These are phyloP conservation scores for Pichia sp. DNA, from an alignment of 1,139 yeast species.

Conservation along the genomic window DNA sequence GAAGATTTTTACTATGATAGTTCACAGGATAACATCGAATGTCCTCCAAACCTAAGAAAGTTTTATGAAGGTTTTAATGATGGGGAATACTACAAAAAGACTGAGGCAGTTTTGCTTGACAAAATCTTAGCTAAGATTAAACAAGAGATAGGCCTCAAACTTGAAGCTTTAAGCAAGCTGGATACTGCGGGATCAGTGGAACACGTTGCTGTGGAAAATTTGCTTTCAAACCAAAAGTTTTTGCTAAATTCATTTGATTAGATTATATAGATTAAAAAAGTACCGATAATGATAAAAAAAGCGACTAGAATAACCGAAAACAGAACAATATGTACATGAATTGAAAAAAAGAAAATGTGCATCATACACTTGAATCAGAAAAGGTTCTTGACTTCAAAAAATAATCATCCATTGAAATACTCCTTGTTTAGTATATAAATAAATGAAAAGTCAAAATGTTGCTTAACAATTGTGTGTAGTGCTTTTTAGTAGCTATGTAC, in stretches of 20 bases:
- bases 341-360: not conserved
- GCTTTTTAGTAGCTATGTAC: not conserved
- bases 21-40: conserved; percentile 25
- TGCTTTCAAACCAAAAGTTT: not conserved
- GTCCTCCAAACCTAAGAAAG: conserved; percentile 27
- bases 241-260: conserved; percentile 2
- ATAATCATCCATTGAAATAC: not conserved
- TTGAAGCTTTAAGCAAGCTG: not conserved
- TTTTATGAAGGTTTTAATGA: conserved; percentile 41
- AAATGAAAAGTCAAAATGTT: not conserved
- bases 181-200: not conserved
- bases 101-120: conserved; percentile 33
- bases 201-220: not conserved
- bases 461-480: not conserved
- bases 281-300: not conserved
- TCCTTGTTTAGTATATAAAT: too few species aligned
- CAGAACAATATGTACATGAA: not conserved
- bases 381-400: not conserved
- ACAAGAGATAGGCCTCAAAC: not conserved
- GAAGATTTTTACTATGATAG: conserved; percentile 25
- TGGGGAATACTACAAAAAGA: conserved; percentile 39
- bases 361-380: not conserved
- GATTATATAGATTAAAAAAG: conserved; percentile 2
- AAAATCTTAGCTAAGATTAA: conserved; percentile 27
- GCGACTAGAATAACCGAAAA: not conserved